Conservation (phyloP, 352 stramenopile genomes). For the Phytophthora meadii region DNA sequence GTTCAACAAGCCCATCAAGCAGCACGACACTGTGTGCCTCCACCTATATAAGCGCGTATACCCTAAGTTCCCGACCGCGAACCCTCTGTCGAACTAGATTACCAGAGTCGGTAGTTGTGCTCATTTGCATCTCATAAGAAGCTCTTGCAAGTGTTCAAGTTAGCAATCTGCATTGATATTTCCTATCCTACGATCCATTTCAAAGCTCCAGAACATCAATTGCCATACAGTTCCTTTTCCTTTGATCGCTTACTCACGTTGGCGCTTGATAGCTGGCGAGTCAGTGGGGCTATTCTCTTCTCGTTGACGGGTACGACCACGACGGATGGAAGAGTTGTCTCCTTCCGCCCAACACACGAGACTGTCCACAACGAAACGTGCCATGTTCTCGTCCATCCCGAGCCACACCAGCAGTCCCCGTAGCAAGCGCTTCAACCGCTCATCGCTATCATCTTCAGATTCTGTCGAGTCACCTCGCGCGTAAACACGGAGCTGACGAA, state of each 20-base stretch:
- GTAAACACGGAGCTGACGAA: constrained; percentile 46
- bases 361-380: constrained; percentile 53
- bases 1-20: constrained; percentile 99
- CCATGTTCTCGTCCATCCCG: constrained; percentile 50
- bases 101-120: constrained; percentile 29
- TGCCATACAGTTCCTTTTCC: neutral
- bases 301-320: constrained; percentile 31
- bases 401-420: constrained; percentile 45
- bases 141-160: constrained; percentile 18
- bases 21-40: constrained; percentile 99
- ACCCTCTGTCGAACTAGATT: constrained; percentile 40
- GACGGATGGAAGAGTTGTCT: constrained; percentile 16
- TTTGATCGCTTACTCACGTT: constrained; percentile 26
- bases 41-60: constrained; percentile 99
- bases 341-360: constrained; percentile 44
- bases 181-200: constrained; percentile 29
- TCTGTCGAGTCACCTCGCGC: constrained; percentile 42
- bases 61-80: constrained; percentile 92
- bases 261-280: constrained; percentile 41
- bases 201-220: constrained; percentile 5
- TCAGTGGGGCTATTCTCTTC: constrained; percentile 19
- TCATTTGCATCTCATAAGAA: constrained; percentile 32
- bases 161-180: constrained; percentile 34
- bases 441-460: constrained; percentile 32
- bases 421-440: constrained; percentile 45